These are phyloP conservation scores for Coprinellus aureogranulatus DNA, from an alignment of 768 basidiomycete genomes.

Conservation along the genomic window DNA sequence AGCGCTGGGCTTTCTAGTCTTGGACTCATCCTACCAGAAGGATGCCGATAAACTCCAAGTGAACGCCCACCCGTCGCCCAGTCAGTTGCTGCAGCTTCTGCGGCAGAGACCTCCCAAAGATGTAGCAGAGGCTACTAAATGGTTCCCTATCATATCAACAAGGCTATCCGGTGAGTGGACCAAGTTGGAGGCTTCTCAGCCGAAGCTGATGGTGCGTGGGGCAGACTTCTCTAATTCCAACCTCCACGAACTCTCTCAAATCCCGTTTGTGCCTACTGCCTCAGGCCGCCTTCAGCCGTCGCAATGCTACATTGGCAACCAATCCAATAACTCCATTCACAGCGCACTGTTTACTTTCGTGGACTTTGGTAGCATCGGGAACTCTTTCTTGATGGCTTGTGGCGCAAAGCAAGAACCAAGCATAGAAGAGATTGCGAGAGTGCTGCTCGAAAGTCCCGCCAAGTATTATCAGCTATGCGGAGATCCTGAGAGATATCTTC, in stretches of 20 bases:
- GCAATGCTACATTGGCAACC: slow-evolving; percentile 68
- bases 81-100: slow-evolving; percentile 63
- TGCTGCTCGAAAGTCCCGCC: slow-evolving; percentile 64
- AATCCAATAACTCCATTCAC: slow-evolving; percentile 57
- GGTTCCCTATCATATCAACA: slow-evolving; percentile 68
- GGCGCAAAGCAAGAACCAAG: slow-evolving; percentile 88
- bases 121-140: slow-evolving; percentile 51
- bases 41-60: slow-evolving; percentile 70
- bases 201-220: slow-evolving; percentile 1
- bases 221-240: slow-evolving; percentile 60
- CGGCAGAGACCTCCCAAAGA: slow-evolving; percentile 52
- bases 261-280: slow-evolving; percentile 65
- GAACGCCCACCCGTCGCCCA: slow-evolving; percentile 62
- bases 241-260: slow-evolving; percentile 52
- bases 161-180: slow-evolving; percentile 38
- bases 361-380: slow-evolving; percentile 80
- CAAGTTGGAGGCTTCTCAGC: not conserved
- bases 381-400: slow-evolving; percentile 80
- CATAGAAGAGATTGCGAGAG: slow-evolving; percentile 74
- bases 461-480: slow-evolving; percentile 71
- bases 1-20: slow-evolving; percentile 70
- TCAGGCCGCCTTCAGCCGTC: slow-evolving; percentile 53
- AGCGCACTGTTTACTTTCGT: slow-evolving; percentile 85
- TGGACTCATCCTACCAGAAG: slow-evolving; percentile 50
- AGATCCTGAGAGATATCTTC: slow-evolving; percentile 67